Conservation (phyloP, 345 rosid genomes). For the Toxicodendron radicans region DNA sequence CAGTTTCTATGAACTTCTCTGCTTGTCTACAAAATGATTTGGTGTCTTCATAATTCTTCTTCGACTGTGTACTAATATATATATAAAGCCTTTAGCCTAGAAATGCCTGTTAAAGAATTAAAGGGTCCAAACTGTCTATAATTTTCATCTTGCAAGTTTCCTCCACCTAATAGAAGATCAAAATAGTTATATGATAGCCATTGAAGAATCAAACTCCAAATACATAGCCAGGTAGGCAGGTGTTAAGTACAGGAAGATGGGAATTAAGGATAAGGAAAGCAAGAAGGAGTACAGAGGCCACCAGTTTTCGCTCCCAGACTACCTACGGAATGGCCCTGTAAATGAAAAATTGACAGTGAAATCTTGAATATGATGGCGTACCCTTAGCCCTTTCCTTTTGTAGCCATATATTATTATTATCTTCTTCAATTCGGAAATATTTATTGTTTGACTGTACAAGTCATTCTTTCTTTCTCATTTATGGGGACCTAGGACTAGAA, state of each 20-base stretch:
- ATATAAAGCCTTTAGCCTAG: background rate
- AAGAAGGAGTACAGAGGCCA: too few relatives aligned
- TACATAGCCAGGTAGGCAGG: background rate
- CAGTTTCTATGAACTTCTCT: background rate
- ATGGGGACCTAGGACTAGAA: background rate
- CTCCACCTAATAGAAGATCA: background rate
- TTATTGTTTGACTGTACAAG: background rate
- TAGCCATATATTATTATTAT: background rate
- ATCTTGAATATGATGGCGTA: background rate
- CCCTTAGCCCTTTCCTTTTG: background rate
- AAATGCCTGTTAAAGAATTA: background rate
- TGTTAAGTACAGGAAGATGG: too few relatives aligned
- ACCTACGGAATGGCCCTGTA: background rate
- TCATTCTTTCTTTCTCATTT: background rate
- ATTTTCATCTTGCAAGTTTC: constrained; percentile 1
- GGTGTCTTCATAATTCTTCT: background rate
- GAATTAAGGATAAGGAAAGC: too few relatives aligned
- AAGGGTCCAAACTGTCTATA: background rate
- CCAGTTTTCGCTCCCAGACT: background rate
- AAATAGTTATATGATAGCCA: background rate
- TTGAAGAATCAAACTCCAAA: background rate
- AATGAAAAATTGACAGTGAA: background rate
- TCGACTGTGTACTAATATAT: background rate
- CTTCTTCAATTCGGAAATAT: background rate
- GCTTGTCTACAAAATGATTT: constrained; percentile 3